Conservation (phyloP, 2,329 filamentous ascomycete species). For the Trichoderma citrinoviride region DNA sequence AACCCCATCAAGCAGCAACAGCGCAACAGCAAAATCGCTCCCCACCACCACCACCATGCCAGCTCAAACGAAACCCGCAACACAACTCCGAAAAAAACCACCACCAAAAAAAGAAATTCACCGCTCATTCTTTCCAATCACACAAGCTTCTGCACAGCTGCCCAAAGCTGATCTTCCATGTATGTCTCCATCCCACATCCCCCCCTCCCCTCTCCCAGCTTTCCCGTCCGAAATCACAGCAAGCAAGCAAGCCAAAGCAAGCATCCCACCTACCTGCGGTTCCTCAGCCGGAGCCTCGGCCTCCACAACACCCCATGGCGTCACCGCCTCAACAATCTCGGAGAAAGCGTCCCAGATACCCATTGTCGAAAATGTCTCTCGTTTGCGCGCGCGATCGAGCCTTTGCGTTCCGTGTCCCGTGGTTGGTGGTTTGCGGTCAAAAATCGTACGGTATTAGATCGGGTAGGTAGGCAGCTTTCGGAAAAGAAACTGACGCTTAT, state of each 20-base stretch:
- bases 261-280: slow-evolving; percentile 49
- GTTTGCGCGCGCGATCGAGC: too few species aligned
- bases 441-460: slow-evolving; percentile 29
- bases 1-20: neutral
- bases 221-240: too few species aligned
- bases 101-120: neutral
- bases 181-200: too few species aligned
- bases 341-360: slow-evolving; percentile 64
- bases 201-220: too few species aligned
- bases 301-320: slow-evolving; percentile 63
- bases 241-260: neutral
- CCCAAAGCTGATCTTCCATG: slow-evolving; percentile 1
- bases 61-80: too few species aligned
- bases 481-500: slow-evolving; percentile 37
- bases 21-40: too few species aligned
- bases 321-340: slow-evolving; percentile 63
- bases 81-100: neutral
- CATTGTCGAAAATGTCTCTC: slow-evolving; percentile 47
- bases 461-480: slow-evolving; percentile 42
- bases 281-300: slow-evolving; percentile 67
- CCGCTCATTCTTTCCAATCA: neutral
- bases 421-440: slow-evolving; percentile 34
- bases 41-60: too few species aligned
- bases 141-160: slow-evolving; percentile 13
- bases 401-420: slow-evolving; percentile 37